Conservation (phyloP, 2,329 filamentous ascomycete species). For the Endoconidiophora polonica region DNA sequence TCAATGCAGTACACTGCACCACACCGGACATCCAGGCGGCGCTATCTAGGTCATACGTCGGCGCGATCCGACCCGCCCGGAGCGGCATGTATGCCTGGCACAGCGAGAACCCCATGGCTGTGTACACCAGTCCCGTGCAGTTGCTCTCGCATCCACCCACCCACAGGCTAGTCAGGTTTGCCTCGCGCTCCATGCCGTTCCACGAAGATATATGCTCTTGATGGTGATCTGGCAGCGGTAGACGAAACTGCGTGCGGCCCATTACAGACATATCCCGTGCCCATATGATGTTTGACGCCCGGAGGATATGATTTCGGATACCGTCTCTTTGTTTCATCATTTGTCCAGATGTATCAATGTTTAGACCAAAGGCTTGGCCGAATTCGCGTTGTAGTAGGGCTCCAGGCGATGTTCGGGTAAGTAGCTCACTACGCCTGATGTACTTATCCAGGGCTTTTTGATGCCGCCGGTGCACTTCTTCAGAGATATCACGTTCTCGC, state of each 20-base stretch:
- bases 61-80: not conserved
- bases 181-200: slow-evolving; percentile 5
- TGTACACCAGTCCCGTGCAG: slow-evolving; percentile 7
- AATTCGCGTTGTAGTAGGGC: slow-evolving; percentile 8
- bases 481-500: slow-evolving; percentile 25
- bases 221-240: not conserved
- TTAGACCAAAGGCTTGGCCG: not conserved
- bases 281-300: not conserved
- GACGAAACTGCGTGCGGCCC: slow-evolving; percentile 4
- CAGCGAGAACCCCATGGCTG: not conserved
- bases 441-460: slow-evolving; percentile 20
- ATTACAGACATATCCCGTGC: not conserved
- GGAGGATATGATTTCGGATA: too few relatives aligned
- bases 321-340: too few relatives aligned
- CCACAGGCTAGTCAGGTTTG: slow-evolving; percentile 6
- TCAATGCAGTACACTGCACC: not conserved
- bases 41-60: not conserved
- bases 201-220: not conserved
- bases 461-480: slow-evolving; percentile 19
- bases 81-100: slow-evolving; percentile 1
- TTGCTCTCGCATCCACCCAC: slow-evolving; percentile 5
- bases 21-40: not conserved
- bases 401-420: not conserved
- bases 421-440: too few relatives aligned
- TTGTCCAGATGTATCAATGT: too few relatives aligned